phyloP scores from a whole-genome alignment of 768 basidiomycete genomes.

The Auricularia cornea region DNA sequence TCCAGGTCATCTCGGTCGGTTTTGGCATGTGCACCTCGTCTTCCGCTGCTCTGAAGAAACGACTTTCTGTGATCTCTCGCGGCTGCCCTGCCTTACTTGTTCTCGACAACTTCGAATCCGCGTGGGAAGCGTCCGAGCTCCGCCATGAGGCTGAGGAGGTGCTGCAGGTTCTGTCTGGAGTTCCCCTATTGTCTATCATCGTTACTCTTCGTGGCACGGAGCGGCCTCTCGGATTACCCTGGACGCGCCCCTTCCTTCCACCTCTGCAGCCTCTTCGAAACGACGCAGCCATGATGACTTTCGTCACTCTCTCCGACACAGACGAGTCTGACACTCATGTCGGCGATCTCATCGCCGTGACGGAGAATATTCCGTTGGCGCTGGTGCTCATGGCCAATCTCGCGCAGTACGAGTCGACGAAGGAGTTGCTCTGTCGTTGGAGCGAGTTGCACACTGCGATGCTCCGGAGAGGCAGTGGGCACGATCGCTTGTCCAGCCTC shows the following conservation, averaged over 20 bases:
- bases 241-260: not conserved
- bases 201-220: not conserved
- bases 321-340: not conserved
- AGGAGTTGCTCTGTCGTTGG: not conserved
- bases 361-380: not conserved
- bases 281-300: not conserved
- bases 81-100: conserved; percentile 9
- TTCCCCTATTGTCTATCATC: not conserved
- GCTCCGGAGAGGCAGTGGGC: not conserved
- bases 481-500: not conserved
- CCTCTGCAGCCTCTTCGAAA: not conserved
- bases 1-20: not conserved
- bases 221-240: not conserved
- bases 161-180: not conserved
- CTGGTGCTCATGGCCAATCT: not conserved
- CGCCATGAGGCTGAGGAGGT: not conserved
- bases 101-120: not conserved
- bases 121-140: not conserved
- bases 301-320: not conserved
- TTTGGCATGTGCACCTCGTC: not conserved
- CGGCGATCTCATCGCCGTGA: not conserved
- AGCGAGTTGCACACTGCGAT: not conserved
- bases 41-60: not conserved
- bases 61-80: not conserved
- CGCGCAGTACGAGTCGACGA: not conserved